Percentiles rank a stretch among this genome's conserved stretches.
Conservation (phyloP, 352 stramenopile species). For the Phytophthora vignae region DNA sequence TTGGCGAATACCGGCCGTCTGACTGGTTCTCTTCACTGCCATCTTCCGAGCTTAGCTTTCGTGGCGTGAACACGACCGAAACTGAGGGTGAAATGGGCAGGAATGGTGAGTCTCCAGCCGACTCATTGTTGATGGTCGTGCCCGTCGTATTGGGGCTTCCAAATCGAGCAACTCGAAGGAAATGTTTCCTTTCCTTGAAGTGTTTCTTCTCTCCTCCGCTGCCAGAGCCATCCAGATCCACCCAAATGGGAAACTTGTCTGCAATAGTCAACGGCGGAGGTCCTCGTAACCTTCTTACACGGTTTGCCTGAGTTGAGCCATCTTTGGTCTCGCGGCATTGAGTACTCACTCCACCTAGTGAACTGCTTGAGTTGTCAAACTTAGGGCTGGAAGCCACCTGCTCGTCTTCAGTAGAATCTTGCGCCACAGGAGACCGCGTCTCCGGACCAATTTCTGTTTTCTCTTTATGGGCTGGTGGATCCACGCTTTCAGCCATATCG, state of each 20-base stretch:
- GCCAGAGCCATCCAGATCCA: constrained; percentile 34
- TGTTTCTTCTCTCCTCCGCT: background rate
- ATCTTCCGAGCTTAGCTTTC: constrained; percentile 12
- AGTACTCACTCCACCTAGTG: constrained; percentile 17
- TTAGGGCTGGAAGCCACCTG: background rate
- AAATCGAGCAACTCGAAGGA: constrained; percentile 47
- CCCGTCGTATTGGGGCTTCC: background rate
- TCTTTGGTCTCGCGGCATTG: constrained; percentile 25
- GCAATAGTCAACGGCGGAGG: constrained; percentile 26
- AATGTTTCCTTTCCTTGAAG: constrained; percentile 34
- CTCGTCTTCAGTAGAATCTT: constrained; percentile 4
- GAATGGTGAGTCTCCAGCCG: background rate
- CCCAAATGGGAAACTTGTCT: constrained; percentile 48
- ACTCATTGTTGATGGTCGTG: constrained; percentile 12
- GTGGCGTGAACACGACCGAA: constrained; percentile 2
- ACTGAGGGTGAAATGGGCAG: background rate
- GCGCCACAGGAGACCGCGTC: constrained; percentile 19
- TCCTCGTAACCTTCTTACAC: constrained; percentile 7
- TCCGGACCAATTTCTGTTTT: constrained; percentile 16
- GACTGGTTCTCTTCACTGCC: constrained; percentile 30
- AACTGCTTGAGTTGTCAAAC: background rate
- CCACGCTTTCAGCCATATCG: background rate
- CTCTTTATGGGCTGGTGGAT: background rate
- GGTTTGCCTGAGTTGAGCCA: constrained; percentile 1
- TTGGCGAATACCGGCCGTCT: constrained; percentile 15